Percentiles rank a stretch among this genome's conserved stretches.
Conservation (phyloP, 2,329 filamentous ascomycete species). For the Samsoniella hepiali region DNA sequence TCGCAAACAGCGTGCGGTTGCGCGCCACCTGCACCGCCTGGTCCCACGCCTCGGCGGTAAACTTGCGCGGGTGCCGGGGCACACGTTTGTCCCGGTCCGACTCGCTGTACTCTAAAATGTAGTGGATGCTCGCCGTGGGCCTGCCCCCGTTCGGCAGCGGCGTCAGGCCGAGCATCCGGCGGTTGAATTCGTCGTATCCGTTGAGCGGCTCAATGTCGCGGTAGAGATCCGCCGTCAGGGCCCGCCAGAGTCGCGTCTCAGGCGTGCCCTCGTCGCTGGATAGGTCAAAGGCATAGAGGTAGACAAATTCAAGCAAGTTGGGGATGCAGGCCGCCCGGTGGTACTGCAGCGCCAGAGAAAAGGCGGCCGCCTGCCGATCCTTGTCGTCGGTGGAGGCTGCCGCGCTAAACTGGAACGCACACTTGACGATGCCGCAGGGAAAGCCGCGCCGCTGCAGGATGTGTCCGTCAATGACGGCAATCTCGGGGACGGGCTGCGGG, state of each 20-base stretch:
- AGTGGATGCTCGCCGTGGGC: background rate
- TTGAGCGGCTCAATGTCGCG: background rate
- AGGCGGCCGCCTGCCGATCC: background rate
- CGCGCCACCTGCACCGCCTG: background rate
- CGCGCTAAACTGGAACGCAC: background rate
- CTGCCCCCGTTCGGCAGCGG: background rate
- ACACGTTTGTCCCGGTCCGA: background rate
- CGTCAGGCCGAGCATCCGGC: background rate
- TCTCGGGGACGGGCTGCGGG: background rate
- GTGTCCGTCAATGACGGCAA: background rate
- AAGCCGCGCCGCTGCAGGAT: background rate
- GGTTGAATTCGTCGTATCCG: background rate
- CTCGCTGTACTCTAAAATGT: background rate
- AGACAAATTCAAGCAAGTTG: background rate
- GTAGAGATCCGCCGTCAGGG: background rate
- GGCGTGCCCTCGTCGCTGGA: background rate
- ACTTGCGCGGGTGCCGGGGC: background rate
- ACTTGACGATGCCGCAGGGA: background rate
- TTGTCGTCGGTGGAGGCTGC: background rate
- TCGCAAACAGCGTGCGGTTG: slow-evolving; percentile 1
- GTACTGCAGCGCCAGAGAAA: background rate
- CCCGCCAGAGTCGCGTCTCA: slow-evolving; percentile 8
- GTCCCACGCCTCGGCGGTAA: background rate
- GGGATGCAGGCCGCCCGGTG: background rate
- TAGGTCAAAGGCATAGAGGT: background rate